These are phyloP conservation scores for Naganishia friedmannii DNA, from an alignment of 768 basidiomycete species.

Conservation along the genomic window DNA sequence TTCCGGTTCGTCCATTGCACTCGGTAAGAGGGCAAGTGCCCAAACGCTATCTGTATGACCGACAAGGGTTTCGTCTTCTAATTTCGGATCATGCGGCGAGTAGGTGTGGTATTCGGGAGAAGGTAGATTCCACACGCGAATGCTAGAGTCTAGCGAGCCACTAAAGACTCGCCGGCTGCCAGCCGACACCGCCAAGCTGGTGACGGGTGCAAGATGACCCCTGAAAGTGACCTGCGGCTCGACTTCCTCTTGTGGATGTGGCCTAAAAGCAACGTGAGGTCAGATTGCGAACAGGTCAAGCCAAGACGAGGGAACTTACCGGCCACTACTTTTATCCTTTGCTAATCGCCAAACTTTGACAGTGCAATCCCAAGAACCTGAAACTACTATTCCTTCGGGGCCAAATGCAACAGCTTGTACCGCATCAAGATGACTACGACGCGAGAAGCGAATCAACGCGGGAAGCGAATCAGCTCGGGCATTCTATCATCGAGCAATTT, in stretches of 20 bases:
- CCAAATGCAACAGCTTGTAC: slow-evolving; percentile 89
- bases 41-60: slow-evolving; percentile 95
- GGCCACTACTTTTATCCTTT: slow-evolving; percentile 65
- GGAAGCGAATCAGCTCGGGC: background rate
- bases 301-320: background rate
- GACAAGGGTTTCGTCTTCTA: slow-evolving; percentile 72
- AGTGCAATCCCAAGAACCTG: slow-evolving; percentile 89
- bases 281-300: background rate
- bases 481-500: background rate
- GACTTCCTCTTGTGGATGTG: slow-evolving; percentile 58
- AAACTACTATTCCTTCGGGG: slow-evolving; percentile 77
- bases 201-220: slow-evolving; percentile 87
- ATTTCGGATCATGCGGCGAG: slow-evolving; percentile 78
- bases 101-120: slow-evolving; percentile 72
- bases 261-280: slow-evolving; percentile 4
- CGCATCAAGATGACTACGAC: slow-evolving; percentile 78
- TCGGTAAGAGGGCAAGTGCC: slow-evolving; percentile 79
- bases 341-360: slow-evolving; percentile 91
- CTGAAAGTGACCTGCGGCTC: slow-evolving; percentile 91
- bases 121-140: slow-evolving; percentile 85
- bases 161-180: slow-evolving; percentile 76
- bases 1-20: slow-evolving; percentile 57
- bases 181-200: slow-evolving; percentile 64
- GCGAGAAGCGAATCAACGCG: background rate
- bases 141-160: slow-evolving; percentile 87